Evolutionary conservation across 192 early-diverging fungal species (phyloP).

Genomic region (Phycomyces nitens): DNA sequence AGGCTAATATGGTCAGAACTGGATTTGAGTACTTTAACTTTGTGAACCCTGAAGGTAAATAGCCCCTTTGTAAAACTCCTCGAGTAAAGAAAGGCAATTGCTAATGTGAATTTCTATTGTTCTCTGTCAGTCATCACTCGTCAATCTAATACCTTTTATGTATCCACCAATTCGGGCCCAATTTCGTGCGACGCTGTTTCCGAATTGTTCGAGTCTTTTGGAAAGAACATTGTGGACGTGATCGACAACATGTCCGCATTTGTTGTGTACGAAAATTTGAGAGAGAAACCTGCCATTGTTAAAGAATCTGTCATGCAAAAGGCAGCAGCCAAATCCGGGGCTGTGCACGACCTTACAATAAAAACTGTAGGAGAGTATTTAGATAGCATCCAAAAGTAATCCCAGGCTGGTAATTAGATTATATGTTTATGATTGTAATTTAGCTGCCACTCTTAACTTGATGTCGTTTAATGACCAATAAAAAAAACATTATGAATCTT

Average conservation of each 20-base stretch:
- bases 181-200: neutral
- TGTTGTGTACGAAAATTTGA: slow-evolving; percentile 16
- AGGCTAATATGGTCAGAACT: slow-evolving; percentile 18
- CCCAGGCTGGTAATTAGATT: no score
- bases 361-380: slow-evolving; percentile 9
- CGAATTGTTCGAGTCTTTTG: slow-evolving; percentile 3
- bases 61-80: neutral
- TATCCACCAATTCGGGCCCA: neutral
- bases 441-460: no score
- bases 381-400: neutral
- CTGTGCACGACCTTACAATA: neutral
- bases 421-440: no score
- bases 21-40: slow-evolving; percentile 26
- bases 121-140: neutral
- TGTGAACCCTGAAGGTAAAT: slow-evolving; percentile 12
- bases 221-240: slow-evolving; percentile 11
- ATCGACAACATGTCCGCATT: slow-evolving; percentile 9
- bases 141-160: slow-evolving; percentile 17
- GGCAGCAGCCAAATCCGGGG: neutral
- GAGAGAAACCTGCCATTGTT: neutral
- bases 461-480: no score
- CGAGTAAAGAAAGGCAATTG: neutral
- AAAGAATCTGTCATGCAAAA: neutral
- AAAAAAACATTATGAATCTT: no score
- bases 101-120: no score